phyloP scores from a whole-genome alignment of 768 basidiomycete species.

The Pleurotus djamor region DNA sequence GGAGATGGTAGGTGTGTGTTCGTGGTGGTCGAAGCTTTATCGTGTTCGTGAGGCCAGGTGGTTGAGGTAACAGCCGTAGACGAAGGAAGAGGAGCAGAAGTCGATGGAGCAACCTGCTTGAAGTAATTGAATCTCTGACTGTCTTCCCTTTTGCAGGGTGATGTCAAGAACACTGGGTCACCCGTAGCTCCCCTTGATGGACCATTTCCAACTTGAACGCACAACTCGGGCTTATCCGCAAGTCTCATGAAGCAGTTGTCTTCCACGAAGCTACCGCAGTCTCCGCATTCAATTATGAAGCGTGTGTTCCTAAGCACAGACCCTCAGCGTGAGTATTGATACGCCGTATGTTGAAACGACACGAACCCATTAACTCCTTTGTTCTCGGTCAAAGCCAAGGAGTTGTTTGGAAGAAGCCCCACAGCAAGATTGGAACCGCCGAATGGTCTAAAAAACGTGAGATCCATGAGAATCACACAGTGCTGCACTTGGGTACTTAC shows the following conservation, averaged over 20 bases:
- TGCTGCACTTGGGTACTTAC: neutral
- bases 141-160: slow-evolving; percentile 1
- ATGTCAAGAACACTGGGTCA: neutral
- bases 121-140: slow-evolving; percentile 4
- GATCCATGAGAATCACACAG: neutral
- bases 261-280: slow-evolving; percentile 1
- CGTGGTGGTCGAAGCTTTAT: neutral
- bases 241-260: slow-evolving; percentile 6
- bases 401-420: neutral
- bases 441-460: neutral
- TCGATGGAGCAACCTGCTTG: neutral
- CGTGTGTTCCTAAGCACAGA: neutral
- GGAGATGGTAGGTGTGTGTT: neutral
- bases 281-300: slow-evolving; percentile 4
- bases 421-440: neutral
- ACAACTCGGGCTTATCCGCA: slow-evolving; percentile 2
- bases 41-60: neutral
- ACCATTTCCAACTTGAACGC: slow-evolving; percentile 4
- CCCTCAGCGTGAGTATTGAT: neutral
- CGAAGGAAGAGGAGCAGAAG: neutral
- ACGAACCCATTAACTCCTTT: neutral
- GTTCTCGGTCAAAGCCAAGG: neutral
- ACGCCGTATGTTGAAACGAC: neutral
- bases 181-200: neutral
- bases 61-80: neutral